A percentile compares a stretch with the other conserved stretches of the same genome.
Conservation (phyloP, 345 rosid species). For the Rhizophora mangle region DNA sequence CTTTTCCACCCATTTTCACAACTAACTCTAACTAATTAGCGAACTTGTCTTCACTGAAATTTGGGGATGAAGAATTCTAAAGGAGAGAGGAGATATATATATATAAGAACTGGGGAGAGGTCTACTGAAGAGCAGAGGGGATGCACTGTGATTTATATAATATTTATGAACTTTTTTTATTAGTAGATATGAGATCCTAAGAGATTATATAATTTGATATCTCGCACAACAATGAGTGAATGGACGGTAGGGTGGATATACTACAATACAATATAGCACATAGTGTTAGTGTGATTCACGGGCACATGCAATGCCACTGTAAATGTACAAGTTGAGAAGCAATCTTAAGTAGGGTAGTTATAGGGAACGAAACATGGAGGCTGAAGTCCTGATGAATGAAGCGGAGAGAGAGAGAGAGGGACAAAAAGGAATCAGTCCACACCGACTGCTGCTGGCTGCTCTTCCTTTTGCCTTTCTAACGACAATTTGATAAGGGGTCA, state of each 20-base stretch:
- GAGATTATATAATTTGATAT: too few species aligned
- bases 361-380: conserved; percentile 6
- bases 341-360: conserved; percentile 21
- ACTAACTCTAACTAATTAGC: not conserved
- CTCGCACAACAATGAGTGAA: conserved; percentile 2
- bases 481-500: too few species aligned
- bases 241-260: conserved; percentile 31
- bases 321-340: conserved; percentile 4
- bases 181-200: too few species aligned
- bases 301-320: conserved; percentile 55
- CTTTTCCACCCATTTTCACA: conserved; percentile 68
- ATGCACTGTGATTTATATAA: not conserved
- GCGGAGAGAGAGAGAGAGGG: not conserved
- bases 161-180: too few species aligned
- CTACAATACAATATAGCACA: conserved; percentile 18
- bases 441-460: conserved; percentile 13
- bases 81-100: not conserved
- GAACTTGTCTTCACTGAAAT: not conserved
- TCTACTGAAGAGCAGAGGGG: not conserved
- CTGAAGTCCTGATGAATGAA: not conserved
- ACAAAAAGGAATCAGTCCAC: conserved; percentile 4
- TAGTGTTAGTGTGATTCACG: conserved; percentile 28
- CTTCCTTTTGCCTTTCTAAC: too few species aligned
- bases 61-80: conserved; percentile 2
- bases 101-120: not conserved